Percentiles rank a stretch among this genome's conserved stretches.
These are phyloP conservation scores for Colletotrichum spaethianum DNA, from an alignment of 2,329 filamentous ascomycete species.

Conservation along the genomic window DNA sequence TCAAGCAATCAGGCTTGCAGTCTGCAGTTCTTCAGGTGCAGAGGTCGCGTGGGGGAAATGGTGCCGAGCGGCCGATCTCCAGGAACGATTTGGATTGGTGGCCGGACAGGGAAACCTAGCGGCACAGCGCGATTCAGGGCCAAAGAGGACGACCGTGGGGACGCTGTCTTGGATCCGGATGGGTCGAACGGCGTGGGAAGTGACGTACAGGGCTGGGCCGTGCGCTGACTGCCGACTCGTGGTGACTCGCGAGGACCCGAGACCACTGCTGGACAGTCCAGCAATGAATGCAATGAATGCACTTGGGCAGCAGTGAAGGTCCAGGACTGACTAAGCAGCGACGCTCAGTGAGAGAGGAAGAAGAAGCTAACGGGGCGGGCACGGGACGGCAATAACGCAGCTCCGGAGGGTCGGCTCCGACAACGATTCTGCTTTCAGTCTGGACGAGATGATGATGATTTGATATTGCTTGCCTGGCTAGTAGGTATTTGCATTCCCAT, in stretches of 20 bases:
- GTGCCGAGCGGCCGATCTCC: conserved; percentile 4
- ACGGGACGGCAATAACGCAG: no score
- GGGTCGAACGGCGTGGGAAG: background rate
- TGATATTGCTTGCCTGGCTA: background rate
- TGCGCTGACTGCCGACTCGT: background rate
- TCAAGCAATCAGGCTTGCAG: conserved; percentile 32
- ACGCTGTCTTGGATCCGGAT: background rate
- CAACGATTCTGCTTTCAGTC: background rate
- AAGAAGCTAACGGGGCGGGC: no score
- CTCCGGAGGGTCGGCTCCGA: no score
- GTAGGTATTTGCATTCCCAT: background rate
- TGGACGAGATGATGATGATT: no score
- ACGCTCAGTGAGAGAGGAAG: background rate
- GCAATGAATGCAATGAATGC: no score
- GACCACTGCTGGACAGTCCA: background rate
- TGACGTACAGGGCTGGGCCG: conserved; percentile 22
- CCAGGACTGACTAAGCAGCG: background rate
- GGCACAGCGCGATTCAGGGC: background rate
- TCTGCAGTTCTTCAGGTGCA: conserved; percentile 35
- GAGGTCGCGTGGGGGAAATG: conserved; percentile 15
- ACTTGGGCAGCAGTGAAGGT: no score
- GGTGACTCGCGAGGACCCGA: background rate
- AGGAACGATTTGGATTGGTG: conserved; percentile 17
- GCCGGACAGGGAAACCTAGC: conserved; percentile 16
- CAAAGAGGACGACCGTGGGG: background rate